Base-by-base conservation (phyloP, 2,329 filamentous ascomycete species). In the Cordyceps fumosorosea region DNA sequence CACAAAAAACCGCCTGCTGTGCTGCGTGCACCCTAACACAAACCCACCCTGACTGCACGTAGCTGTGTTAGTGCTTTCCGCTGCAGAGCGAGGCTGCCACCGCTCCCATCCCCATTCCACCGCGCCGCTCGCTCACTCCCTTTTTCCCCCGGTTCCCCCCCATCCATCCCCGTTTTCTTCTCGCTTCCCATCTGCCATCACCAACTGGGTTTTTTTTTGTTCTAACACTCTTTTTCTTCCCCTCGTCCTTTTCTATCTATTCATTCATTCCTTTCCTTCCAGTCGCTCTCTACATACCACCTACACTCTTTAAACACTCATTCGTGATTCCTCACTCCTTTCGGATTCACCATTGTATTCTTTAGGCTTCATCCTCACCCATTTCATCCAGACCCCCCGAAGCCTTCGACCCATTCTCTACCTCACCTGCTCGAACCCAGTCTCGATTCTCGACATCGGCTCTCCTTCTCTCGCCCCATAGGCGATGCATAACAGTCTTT, bases 401-500 rank as follows among this genome's bases (percentile, higher is more conserved):
- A 37, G 37, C 57, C 22, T 24, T 53, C 47, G 3, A 26, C 20
- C 51, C 45, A 42, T 24, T 44, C 48, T 60, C 29, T 24, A 58
- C 44, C 40, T 12, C 45, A 50, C 34, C 20, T 48, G n/a, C 7
- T 58, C 56, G 44, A 32, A 50, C 37, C 16, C n/a, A 40, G 4
- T 67, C 65, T 67, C 63, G 69, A 69, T 70, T 71, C 70, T 69
- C 67, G 70, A 71, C 69, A 68, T 69, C 67, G 53, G 67, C 69
- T 69, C 70, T 63, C 26, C 22, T 45, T 57, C 54, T 64, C n/a
- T 57, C 61, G 57, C 26, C 60, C 42, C 14, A 42, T 26, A 50
- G 59, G 32, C 74, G 73, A 73, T 67, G 73, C 72, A 75, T 78
- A 77, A 72, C 77, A 72, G 74, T 77, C 74, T 2, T 44, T 74